Evolutionary conservation across 768 basidiomycete genomes (phyloP), one percentile per base, ranked within the genome.

Genomic region (Rhodotorula sphaerocarpa): DNA sequence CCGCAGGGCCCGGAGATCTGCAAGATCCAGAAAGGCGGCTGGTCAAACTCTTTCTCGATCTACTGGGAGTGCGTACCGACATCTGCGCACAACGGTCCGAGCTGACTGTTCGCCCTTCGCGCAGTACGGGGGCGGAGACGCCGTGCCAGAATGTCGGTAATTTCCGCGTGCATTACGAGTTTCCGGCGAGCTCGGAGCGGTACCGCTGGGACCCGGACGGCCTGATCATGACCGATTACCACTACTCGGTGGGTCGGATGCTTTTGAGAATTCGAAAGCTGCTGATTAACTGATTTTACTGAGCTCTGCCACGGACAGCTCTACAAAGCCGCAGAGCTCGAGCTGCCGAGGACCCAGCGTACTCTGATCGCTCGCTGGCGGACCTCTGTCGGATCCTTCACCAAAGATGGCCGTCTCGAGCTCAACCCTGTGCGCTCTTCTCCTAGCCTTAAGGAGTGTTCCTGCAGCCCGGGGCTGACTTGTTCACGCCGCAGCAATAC

Each of bases 151-250:
- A 44, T 18, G 20, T 15, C 0, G 55, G 55, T 25, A 7, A 23
- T 33, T 47, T 56, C 45, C 4, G 16, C 31, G 16, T 10, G 5
- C 28, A 23, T n/a, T 56, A 56, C 46, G 21, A 27, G 33, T 47
- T 56, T 7, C 23, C 15, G 2, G 45, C n/a, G n/a, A 46, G 15
- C 34, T 23, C 31, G 3, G 55, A 39, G 10, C 21, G 5, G 10
- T 56, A 56, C 34, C 18, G 23, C 18, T 56, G 55, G 55, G 27
- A 34, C 21, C 7, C 31, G 33, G 55, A 56, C 34, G 11, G 33
- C 18, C 2, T 14, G 23, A 25, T n/a, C 7, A 4, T 25, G 1
- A 1, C 2, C 15, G 7, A 10, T 4, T 18, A 25, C 33, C 23
- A 47, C 44, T 56, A 27, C 33, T 46, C 55, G 44, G 55, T 56